Evolutionary conservation across 2,329 filamentous ascomycete genomes (phyloP).

Genomic region (Apiospora aurea): DNA sequence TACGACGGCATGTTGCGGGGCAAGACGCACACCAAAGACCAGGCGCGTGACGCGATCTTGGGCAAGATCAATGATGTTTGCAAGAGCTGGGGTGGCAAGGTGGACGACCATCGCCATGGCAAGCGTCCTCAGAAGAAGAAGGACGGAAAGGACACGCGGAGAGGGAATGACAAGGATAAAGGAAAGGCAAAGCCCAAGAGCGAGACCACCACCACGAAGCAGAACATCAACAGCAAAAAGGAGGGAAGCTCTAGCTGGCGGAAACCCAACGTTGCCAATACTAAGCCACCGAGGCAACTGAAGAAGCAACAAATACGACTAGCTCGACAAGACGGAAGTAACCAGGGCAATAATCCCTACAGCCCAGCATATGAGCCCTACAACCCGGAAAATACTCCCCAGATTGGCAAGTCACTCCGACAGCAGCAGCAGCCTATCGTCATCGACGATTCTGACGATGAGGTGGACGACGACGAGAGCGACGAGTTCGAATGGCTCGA

Average conservation of each 20-base stretch:
- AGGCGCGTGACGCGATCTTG: conserved; percentile 23
- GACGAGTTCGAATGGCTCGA: conserved; percentile 22
- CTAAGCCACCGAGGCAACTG: neutral
- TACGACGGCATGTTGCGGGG: conserved; percentile 51
- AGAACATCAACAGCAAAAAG: neutral
- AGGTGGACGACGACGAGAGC: conserved; percentile 15
- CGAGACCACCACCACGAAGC: neutral
- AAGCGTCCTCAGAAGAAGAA: neutral
- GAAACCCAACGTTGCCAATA: neutral
- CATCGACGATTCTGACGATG: conserved; percentile 1
- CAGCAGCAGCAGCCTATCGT: neutral
- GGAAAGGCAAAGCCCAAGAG: neutral
- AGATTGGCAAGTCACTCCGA: conserved; percentile 21
- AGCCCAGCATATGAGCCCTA: no score
- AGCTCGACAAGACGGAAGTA: neutral
- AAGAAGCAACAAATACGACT: conserved; percentile 7
- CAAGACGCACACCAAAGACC: neutral
- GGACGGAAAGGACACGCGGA: no score
- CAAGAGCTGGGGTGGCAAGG: conserved; percentile 30
- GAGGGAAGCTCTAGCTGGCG: neutral
- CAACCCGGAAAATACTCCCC: neutral
- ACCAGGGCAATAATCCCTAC: no score
- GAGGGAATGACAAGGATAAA: neutral
- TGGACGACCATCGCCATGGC: neutral
- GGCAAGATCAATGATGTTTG: conserved; percentile 25